Evolutionary conservation across 2,329 filamentous ascomycete species (phyloP).

Genomic region (Fusarium siculi): DNA sequence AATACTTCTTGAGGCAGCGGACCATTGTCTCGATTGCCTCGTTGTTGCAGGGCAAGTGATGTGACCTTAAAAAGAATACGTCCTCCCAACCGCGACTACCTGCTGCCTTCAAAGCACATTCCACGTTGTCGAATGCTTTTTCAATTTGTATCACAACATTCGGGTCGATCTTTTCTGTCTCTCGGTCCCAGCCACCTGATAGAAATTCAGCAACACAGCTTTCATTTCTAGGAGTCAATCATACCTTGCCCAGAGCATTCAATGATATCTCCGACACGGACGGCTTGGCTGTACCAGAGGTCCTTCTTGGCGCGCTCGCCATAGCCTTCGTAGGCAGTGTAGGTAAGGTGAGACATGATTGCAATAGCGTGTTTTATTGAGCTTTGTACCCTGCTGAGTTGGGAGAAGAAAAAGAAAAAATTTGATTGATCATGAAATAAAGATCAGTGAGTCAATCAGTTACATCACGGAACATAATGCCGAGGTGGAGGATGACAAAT

Average conservation of each 20-base stretch:
- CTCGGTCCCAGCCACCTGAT: background rate
- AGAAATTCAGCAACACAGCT: accelerated
- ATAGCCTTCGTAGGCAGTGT: background rate
- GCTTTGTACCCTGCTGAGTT: background rate
- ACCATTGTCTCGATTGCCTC: background rate
- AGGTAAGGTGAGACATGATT: background rate
- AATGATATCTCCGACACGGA: background rate
- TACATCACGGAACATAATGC: background rate
- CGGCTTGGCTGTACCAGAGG: background rate
- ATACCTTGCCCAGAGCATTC: background rate
- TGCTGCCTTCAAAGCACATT: background rate
- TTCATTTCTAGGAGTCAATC: accelerated
- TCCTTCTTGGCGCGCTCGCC: background rate
- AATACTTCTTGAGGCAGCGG: background rate
- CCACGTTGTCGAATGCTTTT: background rate
- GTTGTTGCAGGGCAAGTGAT: background rate
- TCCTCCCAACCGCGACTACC: background rate
- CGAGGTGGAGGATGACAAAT: background rate
- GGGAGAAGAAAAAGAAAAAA: too few relatives aligned
- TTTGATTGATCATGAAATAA: background rate
- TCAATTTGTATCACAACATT: background rate
- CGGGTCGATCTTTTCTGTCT: background rate
- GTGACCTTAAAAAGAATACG: background rate
- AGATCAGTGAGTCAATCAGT: background rate
- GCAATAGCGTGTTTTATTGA: accelerated